Percentiles rank a stretch among this genome's conserved stretches.
Conservation (phyloP, 2,329 filamentous ascomycete genomes). For the Chaetomiaceae sp. region DNA sequence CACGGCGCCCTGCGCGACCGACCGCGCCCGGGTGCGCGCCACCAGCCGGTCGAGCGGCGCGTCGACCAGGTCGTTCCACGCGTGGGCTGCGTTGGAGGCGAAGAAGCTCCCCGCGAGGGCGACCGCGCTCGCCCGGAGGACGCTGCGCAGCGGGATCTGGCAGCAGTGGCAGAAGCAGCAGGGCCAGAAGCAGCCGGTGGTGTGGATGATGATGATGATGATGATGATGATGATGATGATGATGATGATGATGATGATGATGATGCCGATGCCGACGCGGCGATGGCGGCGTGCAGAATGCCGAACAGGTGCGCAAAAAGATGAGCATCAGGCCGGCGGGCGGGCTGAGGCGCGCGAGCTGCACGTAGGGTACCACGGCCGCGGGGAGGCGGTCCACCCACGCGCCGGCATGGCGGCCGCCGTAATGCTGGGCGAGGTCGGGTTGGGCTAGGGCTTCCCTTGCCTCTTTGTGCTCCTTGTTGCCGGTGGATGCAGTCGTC, state of each 20-base stretch:
- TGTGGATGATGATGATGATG: neutral
- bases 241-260: neutral
- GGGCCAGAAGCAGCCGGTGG: no score
- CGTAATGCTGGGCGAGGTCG: no score
- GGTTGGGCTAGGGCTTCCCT: no score
- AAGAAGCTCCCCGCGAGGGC: constrained; percentile 31
- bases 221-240: neutral
- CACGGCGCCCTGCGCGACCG: constrained; percentile 32
- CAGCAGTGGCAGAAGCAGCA: neutral
- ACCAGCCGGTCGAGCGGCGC: constrained; percentile 29
- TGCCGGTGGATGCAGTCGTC: no score
- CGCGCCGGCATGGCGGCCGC: neutral
- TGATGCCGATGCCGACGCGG: neutral
- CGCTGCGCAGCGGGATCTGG: constrained; percentile 19
- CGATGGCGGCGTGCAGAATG: neutral
- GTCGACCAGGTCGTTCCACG: constrained; percentile 34
- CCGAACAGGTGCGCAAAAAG: neutral
- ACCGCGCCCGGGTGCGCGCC: constrained; percentile 28
- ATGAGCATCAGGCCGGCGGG: constrained; percentile 1
- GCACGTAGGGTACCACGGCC: neutral
- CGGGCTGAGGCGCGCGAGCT: constrained; percentile 2
- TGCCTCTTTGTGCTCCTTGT: no score
- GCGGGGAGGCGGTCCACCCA: neutral
- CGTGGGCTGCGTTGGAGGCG: constrained; percentile 29
- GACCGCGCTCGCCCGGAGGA: no score